Base-by-base conservation (phyloP, 73 alveolate species). In the Paraurostyla sp. region DNA sequence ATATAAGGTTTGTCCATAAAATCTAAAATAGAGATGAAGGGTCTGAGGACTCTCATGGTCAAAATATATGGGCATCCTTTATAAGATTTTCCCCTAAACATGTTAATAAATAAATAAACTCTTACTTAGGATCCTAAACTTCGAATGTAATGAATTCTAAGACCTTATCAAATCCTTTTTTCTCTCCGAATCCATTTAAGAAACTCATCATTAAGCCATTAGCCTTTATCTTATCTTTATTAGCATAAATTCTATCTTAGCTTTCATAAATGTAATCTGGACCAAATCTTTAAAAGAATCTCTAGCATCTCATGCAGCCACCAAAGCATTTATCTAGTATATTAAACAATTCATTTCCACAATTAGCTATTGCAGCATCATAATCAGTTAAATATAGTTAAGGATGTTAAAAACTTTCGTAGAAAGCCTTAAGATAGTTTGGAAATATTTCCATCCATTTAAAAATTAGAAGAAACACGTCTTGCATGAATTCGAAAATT, bases 361-460 rank as follows among this genome's bases (percentile, higher is more conserved):
- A 82, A 36, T 69, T 63, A 9, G 96, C 92, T 25, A 91, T 56
- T 0, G 98, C 96, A 11, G 85, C 95, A 42, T 60, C 86, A 22
- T 80, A 85, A 54, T 92, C 95, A 13, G 80, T 65, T 32, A 94
- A 35, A 80, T 85, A 92, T 41, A 92, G 56, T 15, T 88, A 71
- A 29, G 89, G 90, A 46, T 94, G 92, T 38, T 82, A 73, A 32
- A 48, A 35, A 43, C 88, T 40, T 52, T 78, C 89, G 11, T 78
- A 40, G 30, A 42, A 78, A 60, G 42, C n/a, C 62, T 50, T 54
- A 23, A 88, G 60, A 46, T 80, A 80, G 32, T 92, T 83, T 16
- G 95, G 96, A 84, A 92, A 95, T 20, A 71, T 29, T 46, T 92
- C 92, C 81, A 93, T 59, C 90, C 94, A 91, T 89, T 86, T 75